These are phyloP conservation scores for Aspergillus brasiliensis DNA, from an alignment of 2,329 filamentous ascomycete species.

Conservation along the genomic window DNA sequence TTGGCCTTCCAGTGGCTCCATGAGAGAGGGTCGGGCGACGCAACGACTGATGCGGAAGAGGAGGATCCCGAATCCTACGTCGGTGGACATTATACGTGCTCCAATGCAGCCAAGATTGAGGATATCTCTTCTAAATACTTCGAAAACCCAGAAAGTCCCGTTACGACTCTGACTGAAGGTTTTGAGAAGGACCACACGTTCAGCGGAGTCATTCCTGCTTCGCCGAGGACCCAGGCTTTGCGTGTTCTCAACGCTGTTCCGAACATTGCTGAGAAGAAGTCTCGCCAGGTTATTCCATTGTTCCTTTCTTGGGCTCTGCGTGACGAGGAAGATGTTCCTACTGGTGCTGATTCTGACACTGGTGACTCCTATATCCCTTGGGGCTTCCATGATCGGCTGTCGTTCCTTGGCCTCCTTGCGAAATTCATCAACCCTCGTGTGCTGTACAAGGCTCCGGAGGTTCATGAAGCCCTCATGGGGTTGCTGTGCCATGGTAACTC, in stretches of 20 bases:
- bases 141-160: slow-evolving; percentile 55
- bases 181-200: slow-evolving; percentile 65
- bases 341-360: slow-evolving; percentile 17
- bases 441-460: slow-evolving; percentile 74
- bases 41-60: slow-evolving; percentile 27
- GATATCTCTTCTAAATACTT: slow-evolving; percentile 56
- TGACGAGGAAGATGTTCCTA: slow-evolving; percentile 46
- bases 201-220: slow-evolving; percentile 40
- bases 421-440: slow-evolving; percentile 86
- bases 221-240: slow-evolving; percentile 74
- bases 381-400: slow-evolving; percentile 72
- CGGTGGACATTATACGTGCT: slow-evolving; percentile 73
- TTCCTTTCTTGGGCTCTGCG: slow-evolving; percentile 78
- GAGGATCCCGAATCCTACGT: slow-evolving; percentile 28
- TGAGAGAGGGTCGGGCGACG: slow-evolving; percentile 28
- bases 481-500: slow-evolving; percentile 85
- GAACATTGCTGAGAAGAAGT: slow-evolving; percentile 79
- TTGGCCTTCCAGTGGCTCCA: slow-evolving; percentile 78
- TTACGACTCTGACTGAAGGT: slow-evolving; percentile 60
- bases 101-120: slow-evolving; percentile 66
- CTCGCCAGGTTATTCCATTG: slow-evolving; percentile 79
- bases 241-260: slow-evolving; percentile 75
- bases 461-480: slow-evolving; percentile 72
- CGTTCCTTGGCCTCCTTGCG: slow-evolving; percentile 77
- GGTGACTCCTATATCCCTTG: slow-evolving; percentile 34